Percentiles rank a stretch among this genome's conserved stretches.
Evolutionary conservation across 208 protist species (phyloP).

Genomic region (Acanthamoeba castellanii): DNA sequence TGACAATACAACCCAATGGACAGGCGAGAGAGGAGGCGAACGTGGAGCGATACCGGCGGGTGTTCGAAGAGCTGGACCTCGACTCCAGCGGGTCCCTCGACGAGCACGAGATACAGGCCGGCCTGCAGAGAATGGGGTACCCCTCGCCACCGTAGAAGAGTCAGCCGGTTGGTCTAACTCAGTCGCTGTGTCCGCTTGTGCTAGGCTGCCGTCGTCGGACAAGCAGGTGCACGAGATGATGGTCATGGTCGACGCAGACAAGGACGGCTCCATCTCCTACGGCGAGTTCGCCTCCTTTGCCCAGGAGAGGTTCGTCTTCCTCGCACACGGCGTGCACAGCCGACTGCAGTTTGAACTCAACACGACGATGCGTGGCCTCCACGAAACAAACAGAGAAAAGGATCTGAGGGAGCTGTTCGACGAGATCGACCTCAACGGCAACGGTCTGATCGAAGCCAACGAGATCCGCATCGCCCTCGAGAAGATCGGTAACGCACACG

Average conservation of each 20-base stretch:
- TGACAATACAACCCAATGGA: too few species aligned
- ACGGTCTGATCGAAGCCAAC: conserved; percentile 49
- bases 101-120: conserved; percentile 59
- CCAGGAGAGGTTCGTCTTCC: neutral
- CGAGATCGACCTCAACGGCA: conserved; percentile 60
- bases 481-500: conserved; percentile 3
- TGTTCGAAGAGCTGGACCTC: conserved; percentile 72
- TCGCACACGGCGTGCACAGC: neutral
- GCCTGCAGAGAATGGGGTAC: conserved; percentile 56
- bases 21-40: neutral
- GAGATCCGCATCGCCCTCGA: conserved; percentile 64
- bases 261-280: conserved; percentile 59
- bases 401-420: conserved; percentile 57
- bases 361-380: neutral
- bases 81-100: conserved; percentile 61
- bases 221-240: conserved; percentile 65
- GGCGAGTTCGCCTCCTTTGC: conserved; percentile 69
- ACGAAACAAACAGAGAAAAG: neutral
- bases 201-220: conserved; percentile 48
- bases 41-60: neutral
- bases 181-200: neutral
- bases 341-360: neutral
- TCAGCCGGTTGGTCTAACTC: neutral
- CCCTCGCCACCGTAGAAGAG: neutral
- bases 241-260: conserved; percentile 39